Evolutionary conservation across 1,284 basidiomycete genomes (phyloP).

Genomic region (Cutaneotrichosporon cyanovorans): DNA sequence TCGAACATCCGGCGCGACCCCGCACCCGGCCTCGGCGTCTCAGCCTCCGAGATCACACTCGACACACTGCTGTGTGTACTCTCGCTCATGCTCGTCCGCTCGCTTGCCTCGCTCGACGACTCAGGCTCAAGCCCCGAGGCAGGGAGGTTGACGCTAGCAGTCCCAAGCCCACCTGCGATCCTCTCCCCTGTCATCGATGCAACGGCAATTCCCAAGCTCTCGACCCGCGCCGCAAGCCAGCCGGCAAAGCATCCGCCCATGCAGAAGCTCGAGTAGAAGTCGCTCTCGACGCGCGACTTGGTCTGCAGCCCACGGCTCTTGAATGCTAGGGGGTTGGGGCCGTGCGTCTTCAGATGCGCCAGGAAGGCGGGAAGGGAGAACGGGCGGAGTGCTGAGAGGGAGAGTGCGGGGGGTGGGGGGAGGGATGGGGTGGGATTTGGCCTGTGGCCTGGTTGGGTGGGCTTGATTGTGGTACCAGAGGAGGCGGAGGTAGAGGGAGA

Average conservation of each 20-base stretch:
- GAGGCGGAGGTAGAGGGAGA: background rate
- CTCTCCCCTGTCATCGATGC: constrained; percentile 5
- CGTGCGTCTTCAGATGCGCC: constrained; percentile 68
- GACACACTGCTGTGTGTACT: too few species aligned
- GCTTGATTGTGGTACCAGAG: too few species aligned
- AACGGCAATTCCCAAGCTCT: constrained; percentile 30
- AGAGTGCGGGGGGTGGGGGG: constrained; percentile 6
- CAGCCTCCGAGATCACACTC: too few species aligned
- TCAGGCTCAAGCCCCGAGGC: too few species aligned
- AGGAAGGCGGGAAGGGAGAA: constrained; percentile 77
- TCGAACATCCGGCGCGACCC: too few species aligned
- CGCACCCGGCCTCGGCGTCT: too few species aligned
- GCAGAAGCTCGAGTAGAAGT: constrained; percentile 45
- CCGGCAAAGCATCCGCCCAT: constrained; percentile 41
- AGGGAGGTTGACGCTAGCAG: too few species aligned
- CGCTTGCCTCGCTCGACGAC: too few species aligned
- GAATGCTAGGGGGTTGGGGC: constrained; percentile 65
- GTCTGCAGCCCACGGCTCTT: constrained; percentile 45
- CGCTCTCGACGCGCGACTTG: constrained; percentile 41
- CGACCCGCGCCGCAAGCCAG: constrained; percentile 36
- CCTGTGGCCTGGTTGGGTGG: constrained; percentile 4
- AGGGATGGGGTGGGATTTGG: constrained; percentile 1
- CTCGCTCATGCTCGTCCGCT: too few species aligned
- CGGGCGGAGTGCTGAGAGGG: constrained; percentile 52
- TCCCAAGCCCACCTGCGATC: too few species aligned